Evolutionary conservation across 2,329 filamentous ascomycete genomes (phyloP).

Genomic region (Fusarium sp.): DNA sequence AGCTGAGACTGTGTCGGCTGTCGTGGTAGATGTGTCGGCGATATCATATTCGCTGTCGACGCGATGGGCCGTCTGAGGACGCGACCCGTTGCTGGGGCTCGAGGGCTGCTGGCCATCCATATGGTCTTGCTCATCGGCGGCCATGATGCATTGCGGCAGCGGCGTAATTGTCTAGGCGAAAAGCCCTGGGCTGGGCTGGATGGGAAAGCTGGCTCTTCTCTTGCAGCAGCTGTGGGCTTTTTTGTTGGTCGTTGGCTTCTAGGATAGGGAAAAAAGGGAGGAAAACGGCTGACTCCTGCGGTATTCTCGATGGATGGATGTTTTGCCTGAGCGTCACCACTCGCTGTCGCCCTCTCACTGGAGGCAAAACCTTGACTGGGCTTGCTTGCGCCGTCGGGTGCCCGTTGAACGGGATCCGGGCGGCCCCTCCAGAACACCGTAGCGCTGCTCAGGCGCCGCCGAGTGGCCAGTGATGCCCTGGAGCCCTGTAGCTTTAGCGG

Average conservation of each 20-base stretch:
- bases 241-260: constrained; percentile 10
- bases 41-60: constrained; percentile 17
- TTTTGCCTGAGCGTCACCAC: constrained; percentile 21
- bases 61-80: constrained; percentile 41
- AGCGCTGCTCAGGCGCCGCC: not conserved
- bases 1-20: constrained; percentile 25
- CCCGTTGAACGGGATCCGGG: constrained; percentile 13
- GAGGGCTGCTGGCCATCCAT: constrained; percentile 19
- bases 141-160: constrained; percentile 51
- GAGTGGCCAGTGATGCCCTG: not conserved
- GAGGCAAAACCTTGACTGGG: constrained; percentile 23
- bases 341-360: constrained; percentile 20
- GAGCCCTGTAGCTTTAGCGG: constrained; percentile 17
- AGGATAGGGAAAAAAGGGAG: constrained; percentile 13
- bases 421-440: constrained; percentile 10
- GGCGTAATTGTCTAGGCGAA: constrained; percentile 17
- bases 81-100: constrained; percentile 35
- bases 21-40: constrained; percentile 32
- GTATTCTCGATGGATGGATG: constrained; percentile 17
- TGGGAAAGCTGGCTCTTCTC: constrained; percentile 3
- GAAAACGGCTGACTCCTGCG: constrained; percentile 24
- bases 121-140: constrained; percentile 45
- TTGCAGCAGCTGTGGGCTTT: not conserved
- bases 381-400: not conserved
- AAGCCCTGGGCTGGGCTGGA: constrained; percentile 11